These are phyloP conservation scores for Diutina rugosa DNA, from an alignment of 1,139 yeast genomes.

Conservation along the genomic window DNA sequence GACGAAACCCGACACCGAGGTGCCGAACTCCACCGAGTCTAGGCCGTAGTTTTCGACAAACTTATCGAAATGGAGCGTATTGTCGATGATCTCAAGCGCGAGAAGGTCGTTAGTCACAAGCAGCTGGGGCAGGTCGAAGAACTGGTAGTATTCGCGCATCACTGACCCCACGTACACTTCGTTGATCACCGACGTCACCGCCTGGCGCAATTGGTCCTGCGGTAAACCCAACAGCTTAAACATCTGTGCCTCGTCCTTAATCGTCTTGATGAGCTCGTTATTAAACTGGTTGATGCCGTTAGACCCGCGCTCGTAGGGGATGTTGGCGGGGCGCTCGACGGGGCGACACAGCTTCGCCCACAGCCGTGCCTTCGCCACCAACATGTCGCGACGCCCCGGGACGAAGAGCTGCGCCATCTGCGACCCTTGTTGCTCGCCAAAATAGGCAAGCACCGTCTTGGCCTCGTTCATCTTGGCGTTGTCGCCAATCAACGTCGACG, in stretches of 20 bases:
- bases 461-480: background rate
- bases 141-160: background rate
- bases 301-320: conserved; percentile 44
- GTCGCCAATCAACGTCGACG: conserved; percentile 10
- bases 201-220: background rate
- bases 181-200: background rate
- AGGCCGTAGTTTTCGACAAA: background rate
- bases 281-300: conserved; percentile 1
- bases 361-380: conserved; percentile 27
- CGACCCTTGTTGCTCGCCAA: conserved; percentile 12
- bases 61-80: background rate
- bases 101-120: background rate
- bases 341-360: conserved; percentile 23
- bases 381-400: conserved; percentile 13
- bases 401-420: conserved; percentile 5
- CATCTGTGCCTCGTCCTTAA: background rate
- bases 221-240: background rate
- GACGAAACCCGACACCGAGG: background rate
- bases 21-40: background rate
- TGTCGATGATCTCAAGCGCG: background rate
- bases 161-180: background rate
- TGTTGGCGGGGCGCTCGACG: conserved; percentile 20
- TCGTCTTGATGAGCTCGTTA: background rate
- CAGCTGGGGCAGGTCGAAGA: background rate
- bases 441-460: conserved; percentile 22